Percentiles rank a stretch among this genome's conserved stretches.
Evolutionary conservation across 192 early-diverging fungal genomes (phyloP).

Genomic region (Umbelopsis ramanniana): DNA sequence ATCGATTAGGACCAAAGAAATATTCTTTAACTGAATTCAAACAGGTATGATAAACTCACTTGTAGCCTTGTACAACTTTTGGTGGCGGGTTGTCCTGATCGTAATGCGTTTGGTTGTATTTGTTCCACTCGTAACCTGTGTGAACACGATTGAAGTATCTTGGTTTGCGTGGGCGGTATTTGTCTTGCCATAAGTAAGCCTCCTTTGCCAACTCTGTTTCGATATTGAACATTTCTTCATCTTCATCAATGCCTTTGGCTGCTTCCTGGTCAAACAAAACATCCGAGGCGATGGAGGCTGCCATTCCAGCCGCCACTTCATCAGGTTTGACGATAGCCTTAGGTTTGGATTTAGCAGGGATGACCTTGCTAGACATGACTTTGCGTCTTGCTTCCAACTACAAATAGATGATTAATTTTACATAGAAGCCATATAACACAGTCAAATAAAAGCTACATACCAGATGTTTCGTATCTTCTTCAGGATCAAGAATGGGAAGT

Average conservation of each 20-base stretch:
- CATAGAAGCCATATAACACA: conserved; percentile 10
- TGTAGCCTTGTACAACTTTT: conserved; percentile 96
- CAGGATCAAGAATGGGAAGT: conserved; percentile 59
- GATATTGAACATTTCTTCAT: conserved; percentile 81
- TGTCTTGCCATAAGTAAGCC: conserved; percentile 86
- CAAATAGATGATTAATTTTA: not conserved
- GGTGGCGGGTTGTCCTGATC: conserved; percentile 97
- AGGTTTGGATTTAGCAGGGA: conserved; percentile 49
- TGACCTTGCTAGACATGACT: conserved; percentile 58
- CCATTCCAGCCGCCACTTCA: not conserved
- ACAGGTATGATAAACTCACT: conserved; percentile 40
- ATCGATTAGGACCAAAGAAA: not conserved
- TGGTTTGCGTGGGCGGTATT: conserved; percentile 94
- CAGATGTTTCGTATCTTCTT: conserved; percentile 63
- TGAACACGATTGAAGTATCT: conserved; percentile 97
- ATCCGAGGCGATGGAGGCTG: conserved; percentile 42
- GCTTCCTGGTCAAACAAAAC: conserved; percentile 74
- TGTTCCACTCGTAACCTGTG: conserved; percentile 99
- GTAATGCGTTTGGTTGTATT: conserved; percentile 99
- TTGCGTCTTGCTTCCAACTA: conserved; percentile 57
- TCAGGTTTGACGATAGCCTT: conserved; percentile 17
- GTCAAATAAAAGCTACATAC: conserved; percentile 43
- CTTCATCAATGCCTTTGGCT: conserved; percentile 74
- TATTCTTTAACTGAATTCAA: not conserved
- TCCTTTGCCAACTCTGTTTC: conserved; percentile 66